These are phyloP conservation scores for Fusarium solani-melongenae DNA, from an alignment of 2,329 filamentous ascomycete species.

Conservation along the genomic window DNA sequence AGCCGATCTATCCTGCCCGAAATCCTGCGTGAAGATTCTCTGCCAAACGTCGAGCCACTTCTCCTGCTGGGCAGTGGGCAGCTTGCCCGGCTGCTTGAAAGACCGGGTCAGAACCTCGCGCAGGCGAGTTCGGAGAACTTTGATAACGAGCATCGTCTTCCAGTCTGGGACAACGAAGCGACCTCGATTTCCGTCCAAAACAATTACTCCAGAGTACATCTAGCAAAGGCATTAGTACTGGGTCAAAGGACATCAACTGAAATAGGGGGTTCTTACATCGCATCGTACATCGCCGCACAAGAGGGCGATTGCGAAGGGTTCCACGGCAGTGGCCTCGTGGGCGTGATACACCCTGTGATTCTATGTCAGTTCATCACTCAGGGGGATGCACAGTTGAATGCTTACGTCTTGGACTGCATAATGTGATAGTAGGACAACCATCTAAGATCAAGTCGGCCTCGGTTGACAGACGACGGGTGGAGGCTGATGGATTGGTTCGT, in stretches of 20 bases:
- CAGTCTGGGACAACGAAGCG: constrained; percentile 87
- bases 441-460: constrained; percentile 72
- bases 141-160: constrained; percentile 91
- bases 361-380: constrained; percentile 17
- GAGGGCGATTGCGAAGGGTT: constrained; percentile 84
- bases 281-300: constrained; percentile 91
- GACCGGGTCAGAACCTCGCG: constrained; percentile 78
- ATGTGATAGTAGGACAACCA: constrained; percentile 98
- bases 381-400: constrained; percentile 24
- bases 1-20: constrained; percentile 47
- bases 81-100: constrained; percentile 75
- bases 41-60: constrained; percentile 82
- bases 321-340: constrained; percentile 84
- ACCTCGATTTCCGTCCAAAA: constrained; percentile 87
- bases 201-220: constrained; percentile 87
- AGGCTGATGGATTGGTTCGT: constrained; percentile 93
- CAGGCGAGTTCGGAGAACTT: constrained; percentile 78
- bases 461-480: constrained; percentile 91
- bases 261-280: constrained; percentile 65
- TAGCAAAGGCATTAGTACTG: constrained; percentile 48
- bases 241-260: neutral
- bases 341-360: constrained; percentile 81
- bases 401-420: constrained; percentile 87
- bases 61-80: constrained; percentile 73
- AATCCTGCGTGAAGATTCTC: constrained; percentile 71